Evolutionary conservation across 2,329 filamentous ascomycete genomes (phyloP).

Genomic region (Hortaea werneckii): DNA sequence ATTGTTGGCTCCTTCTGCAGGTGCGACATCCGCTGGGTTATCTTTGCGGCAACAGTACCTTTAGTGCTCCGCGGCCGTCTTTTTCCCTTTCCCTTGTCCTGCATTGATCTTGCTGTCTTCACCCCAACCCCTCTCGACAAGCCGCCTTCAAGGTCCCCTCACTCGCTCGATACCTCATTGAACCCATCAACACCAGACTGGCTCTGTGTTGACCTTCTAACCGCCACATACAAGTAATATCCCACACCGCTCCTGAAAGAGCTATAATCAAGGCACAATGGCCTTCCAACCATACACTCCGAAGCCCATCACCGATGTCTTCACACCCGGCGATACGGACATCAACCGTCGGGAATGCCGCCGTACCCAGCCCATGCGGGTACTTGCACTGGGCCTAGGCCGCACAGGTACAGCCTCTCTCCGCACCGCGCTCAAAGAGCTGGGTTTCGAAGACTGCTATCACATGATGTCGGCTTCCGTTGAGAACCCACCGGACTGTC

Average conservation of each 20-base stretch:
- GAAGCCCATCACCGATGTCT: constrained; percentile 48
- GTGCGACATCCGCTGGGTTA: neutral
- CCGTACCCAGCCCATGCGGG: constrained; percentile 60
- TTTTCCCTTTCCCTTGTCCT: neutral
- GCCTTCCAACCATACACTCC: constrained; percentile 32
- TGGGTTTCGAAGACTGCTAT: constrained; percentile 60
- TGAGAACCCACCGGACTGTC: constrained; percentile 56
- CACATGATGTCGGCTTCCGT: constrained; percentile 64
- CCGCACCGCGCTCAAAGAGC: constrained; percentile 52
- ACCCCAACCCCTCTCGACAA: neutral
- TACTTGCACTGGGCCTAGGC: constrained; percentile 59
- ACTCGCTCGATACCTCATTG: neutral
- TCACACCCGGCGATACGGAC: constrained; percentile 52
- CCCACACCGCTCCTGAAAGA: neutral
- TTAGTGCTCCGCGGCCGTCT: neutral
- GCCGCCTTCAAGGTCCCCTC: neutral
- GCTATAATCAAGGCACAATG: constrained; percentile 16
- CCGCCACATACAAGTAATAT: neutral
- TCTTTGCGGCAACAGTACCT: neutral
- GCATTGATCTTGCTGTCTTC: neutral
- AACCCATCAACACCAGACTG: neutral
- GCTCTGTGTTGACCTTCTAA: neutral
- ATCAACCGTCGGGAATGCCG: constrained; percentile 57
- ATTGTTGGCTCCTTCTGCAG: neutral
- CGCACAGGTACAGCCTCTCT: constrained; percentile 63